Evolutionary conservation across 352 stramenopile genomes (phyloP).

Genomic region (Phytophthora sojae): DNA sequence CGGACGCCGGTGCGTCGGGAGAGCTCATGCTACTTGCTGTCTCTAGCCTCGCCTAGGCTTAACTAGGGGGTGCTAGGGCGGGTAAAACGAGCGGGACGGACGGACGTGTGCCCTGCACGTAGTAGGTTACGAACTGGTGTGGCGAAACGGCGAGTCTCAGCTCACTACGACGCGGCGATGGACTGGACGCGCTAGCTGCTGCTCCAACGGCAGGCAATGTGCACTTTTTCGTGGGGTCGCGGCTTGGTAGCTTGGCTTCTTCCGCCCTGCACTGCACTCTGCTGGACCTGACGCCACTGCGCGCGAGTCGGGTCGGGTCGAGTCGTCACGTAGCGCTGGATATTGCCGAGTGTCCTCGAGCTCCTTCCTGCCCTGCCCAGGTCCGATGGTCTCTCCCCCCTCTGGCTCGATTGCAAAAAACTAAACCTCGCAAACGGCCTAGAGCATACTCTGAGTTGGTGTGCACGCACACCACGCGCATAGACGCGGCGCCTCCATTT

Average conservation of each 20-base stretch:
- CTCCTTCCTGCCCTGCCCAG: too few species aligned
- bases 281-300: neutral
- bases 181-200: neutral
- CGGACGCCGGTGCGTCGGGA: conserved; percentile 43
- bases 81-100: conserved; percentile 20
- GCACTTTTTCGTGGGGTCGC: conserved; percentile 34
- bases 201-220: conserved; percentile 14
- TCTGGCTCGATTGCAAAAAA: conserved; percentile 32
- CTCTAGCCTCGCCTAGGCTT: neutral
- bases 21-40: conserved; percentile 49
- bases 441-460: conserved; percentile 13
- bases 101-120: conserved; percentile 15
- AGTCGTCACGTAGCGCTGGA: conserved; percentile 18
- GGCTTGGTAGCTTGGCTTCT: conserved; percentile 22
- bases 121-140: conserved; percentile 20
- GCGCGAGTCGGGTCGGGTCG: neutral
- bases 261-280: conserved; percentile 26
- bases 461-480: conserved; percentile 3
- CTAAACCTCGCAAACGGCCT: conserved; percentile 10
- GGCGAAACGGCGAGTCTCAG: neutral
- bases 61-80: neutral
- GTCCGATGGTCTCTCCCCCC: conserved; percentile 29
- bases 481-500: conserved; percentile 1
- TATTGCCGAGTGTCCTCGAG: conserved; percentile 18
- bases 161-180: conserved; percentile 5